Percentiles rank a stretch among this genome's conserved stretches.
Evolutionary conservation across 441 rosid genomes (phyloP).

Genomic region (Arabidopsis lyrata): DNA sequence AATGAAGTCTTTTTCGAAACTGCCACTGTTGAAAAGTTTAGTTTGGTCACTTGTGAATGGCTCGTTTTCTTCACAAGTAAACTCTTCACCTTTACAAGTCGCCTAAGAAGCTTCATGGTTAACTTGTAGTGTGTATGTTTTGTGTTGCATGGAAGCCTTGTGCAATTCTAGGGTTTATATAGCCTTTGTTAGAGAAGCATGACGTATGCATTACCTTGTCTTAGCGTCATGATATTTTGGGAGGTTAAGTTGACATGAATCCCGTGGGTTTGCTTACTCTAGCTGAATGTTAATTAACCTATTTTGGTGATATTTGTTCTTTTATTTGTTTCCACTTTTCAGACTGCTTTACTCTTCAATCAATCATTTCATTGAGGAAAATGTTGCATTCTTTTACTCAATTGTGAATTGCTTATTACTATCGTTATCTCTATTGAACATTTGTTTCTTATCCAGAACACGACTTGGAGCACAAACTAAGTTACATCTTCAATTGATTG

Average conservation of each 20-base stretch:
- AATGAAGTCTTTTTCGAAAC: conserved; percentile 19
- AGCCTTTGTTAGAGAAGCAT: conserved; percentile 18
- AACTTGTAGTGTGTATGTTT: conserved; percentile 17
- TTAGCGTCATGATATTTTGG: background rate
- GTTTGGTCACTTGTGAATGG: conserved; percentile 32
- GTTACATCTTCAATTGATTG: no score
- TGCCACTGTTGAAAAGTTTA: conserved; percentile 14
- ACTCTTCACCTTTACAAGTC: conserved; percentile 26
- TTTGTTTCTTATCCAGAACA: background rate
- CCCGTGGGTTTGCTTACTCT: conserved; percentile 25
- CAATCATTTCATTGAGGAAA: background rate
- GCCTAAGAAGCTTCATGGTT: conserved; percentile 33
- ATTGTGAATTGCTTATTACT: background rate
- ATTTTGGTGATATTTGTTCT: background rate
- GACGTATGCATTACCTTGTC: conserved; percentile 19
- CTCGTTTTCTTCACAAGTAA: conserved; percentile 10
- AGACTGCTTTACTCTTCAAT: background rate
- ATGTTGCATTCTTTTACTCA: background rate
- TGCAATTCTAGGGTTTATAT: conserved; percentile 42
- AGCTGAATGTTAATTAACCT: background rate
- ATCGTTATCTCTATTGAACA: background rate
- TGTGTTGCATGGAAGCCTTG: conserved; percentile 17
- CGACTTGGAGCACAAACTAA: background rate
- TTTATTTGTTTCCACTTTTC: background rate
- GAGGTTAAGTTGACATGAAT: conserved; percentile 31